Percentiles rank a stretch among this genome's conserved stretches.
These are phyloP conservation scores for Solanum stenotomum DNA, from an alignment of 257 asterid species.

Conservation along the genomic window DNA sequence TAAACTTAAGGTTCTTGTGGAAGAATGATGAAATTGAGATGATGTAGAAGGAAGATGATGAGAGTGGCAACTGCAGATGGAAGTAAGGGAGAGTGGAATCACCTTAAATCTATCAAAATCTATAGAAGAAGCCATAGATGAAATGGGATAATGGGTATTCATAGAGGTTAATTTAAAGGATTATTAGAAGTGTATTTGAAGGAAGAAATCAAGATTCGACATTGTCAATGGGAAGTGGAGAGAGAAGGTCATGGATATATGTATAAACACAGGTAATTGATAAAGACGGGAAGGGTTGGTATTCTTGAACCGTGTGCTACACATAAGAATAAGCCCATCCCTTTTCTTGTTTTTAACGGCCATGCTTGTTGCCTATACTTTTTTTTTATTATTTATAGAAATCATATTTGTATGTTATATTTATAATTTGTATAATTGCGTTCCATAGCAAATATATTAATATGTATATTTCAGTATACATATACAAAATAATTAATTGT, in stretches of 20 bases:
- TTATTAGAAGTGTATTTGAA: constrained; percentile 1
- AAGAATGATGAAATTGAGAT: background rate
- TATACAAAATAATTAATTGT: too few relatives aligned
- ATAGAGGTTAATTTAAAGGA: background rate
- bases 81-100: constrained; percentile 35
- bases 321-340: background rate
- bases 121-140: constrained; percentile 43
- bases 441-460: too few relatives aligned
- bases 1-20: constrained; percentile 5
- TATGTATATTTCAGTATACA: too few relatives aligned
- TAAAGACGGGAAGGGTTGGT: background rate
- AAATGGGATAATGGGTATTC: background rate
- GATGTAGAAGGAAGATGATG: constrained; percentile 12
- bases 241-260: background rate
- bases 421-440: too few relatives aligned
- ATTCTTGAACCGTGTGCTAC: background rate
- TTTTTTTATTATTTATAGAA: too few relatives aligned
- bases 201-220: constrained; percentile 1
- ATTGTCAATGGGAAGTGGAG: background rate
- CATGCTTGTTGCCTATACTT: background rate
- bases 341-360: background rate
- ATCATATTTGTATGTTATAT: too few relatives aligned
- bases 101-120: constrained; percentile 46
- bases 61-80: constrained; percentile 27
- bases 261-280: background rate